phyloP scores from a whole-genome alignment of 75 land plant species.

The Pinus taeda region DNA sequence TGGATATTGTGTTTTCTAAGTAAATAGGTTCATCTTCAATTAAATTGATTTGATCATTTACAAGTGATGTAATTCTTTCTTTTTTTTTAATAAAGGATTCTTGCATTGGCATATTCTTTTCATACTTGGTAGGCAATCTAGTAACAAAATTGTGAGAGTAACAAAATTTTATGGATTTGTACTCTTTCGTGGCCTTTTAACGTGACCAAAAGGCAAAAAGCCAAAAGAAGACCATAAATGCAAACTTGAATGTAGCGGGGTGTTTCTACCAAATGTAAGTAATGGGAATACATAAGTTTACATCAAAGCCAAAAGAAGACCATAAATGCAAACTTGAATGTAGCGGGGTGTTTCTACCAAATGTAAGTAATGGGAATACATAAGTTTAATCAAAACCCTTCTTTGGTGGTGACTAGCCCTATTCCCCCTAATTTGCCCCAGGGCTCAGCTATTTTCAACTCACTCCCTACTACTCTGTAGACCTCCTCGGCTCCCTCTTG shows the following conservation, averaged over 20 bases:
- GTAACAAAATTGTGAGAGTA: not conserved
- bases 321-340: slow-evolving; percentile 68
- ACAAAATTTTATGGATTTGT: not conserved
- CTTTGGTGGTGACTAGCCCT: no score
- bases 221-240: slow-evolving; percentile 73
- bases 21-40: no score
- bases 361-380: slow-evolving; percentile 75
- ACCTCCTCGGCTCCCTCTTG: no score
- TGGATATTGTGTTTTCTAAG: no score
- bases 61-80: no score
- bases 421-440: no score
- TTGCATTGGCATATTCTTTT: no score
- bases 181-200: not conserved
- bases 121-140: no score
- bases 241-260: slow-evolving; percentile 72
- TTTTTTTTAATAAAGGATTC: no score
- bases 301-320: slow-evolving; percentile 58
- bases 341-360: slow-evolving; percentile 60
- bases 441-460: no score
- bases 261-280: slow-evolving; percentile 66
- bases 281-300: slow-evolving; percentile 34
- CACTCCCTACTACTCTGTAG: no score
- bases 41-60: no score
- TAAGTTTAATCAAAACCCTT: slow-evolving; percentile 32
- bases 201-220: slow-evolving; percentile 57